Conservation (phyloP, 495 filamentous ascomycete species). For the Penicillium arizonense region DNA sequence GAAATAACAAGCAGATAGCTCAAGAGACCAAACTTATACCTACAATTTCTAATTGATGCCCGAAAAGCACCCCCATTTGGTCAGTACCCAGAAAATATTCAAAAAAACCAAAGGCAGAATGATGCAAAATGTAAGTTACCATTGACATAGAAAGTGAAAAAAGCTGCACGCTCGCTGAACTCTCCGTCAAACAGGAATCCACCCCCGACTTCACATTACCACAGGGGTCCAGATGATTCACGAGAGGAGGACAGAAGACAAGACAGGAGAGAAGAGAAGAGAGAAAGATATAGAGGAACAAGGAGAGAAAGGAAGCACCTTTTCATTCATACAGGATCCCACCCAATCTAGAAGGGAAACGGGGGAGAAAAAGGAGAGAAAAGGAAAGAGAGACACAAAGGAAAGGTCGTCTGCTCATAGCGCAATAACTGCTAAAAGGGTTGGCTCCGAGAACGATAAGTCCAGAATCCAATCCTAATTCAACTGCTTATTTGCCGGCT, state of each 20-base stretch:
- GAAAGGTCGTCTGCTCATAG: conserved; percentile 12
- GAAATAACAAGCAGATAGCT: not conserved
- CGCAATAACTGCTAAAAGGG: not conserved
- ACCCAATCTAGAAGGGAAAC: conserved; percentile 13
- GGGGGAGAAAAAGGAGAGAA: too few relatives aligned
- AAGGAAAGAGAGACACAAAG: conserved; percentile 7
- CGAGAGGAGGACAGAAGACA: not conserved
- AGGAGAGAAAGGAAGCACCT: conserved; percentile 11
- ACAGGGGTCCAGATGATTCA: conserved; percentile 12
- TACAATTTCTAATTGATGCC: not conserved
- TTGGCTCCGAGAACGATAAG: not conserved
- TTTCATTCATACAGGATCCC: conserved; percentile 21
- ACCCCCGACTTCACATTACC: conserved; percentile 24
- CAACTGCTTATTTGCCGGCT: conserved; percentile 28
- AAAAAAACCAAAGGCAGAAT: not conserved
- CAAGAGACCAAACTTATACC: not conserved
- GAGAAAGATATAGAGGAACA: conserved; percentile 11
- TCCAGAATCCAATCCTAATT: conserved; percentile 10
- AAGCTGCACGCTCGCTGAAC: conserved; percentile 30
- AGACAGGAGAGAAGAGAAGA: conserved; percentile 8
- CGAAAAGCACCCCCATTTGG: too few relatives aligned
- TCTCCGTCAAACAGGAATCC: conserved; percentile 20
- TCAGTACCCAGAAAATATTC: too few relatives aligned
- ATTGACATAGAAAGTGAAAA: conserved; percentile 11
- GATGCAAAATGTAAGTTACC: conserved; percentile 20